Percentiles rank a stretch among this genome's conserved stretches.
phyloP scores from a whole-genome alignment of 768 basidiomycete species.

The Psilocybe cyanescens region DNA sequence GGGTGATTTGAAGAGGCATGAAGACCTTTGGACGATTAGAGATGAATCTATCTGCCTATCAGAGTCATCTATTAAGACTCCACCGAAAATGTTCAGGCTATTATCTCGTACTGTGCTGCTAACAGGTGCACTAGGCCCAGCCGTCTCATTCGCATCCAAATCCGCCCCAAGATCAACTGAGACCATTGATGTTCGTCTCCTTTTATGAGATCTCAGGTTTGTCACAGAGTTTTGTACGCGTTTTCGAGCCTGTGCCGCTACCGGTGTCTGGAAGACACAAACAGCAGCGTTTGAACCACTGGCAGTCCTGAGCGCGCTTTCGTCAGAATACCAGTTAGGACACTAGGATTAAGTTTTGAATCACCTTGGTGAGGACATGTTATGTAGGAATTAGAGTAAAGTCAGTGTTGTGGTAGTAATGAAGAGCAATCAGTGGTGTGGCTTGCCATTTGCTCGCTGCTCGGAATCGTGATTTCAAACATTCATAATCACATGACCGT shows the following conservation, averaged over 20 bases:
- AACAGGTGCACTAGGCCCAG: conserved; percentile 4
- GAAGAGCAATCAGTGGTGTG: not conserved
- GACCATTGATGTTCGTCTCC: conserved; percentile 23
- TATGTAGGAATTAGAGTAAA: not conserved
- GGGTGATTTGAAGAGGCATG: conserved; percentile 63
- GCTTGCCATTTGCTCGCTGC: no score
- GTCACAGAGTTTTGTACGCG: conserved; percentile 25
- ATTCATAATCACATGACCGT: conserved; percentile 2
- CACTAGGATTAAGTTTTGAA: not conserved
- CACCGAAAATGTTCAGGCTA: not conserved
- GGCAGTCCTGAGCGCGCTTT: no score
- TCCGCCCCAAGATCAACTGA: conserved; percentile 18
- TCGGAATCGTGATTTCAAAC: not conserved
- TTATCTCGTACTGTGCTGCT: conserved; percentile 19
- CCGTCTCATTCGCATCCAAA: conserved; percentile 10
- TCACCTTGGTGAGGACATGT: conserved; percentile 3
- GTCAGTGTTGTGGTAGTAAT: not conserved
- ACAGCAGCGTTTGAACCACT: conserved; percentile 14
- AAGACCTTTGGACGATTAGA: conserved; percentile 51
- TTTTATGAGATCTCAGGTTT: conserved; percentile 28
- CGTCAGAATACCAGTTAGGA: not conserved
- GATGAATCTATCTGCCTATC: conserved; percentile 66
- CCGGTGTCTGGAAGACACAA: conserved; percentile 23
- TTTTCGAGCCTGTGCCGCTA: conserved; percentile 10
- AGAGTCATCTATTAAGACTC: not conserved